Percentiles rank a stretch among this genome's conserved stretches.
These are phyloP conservation scores for Rhodamnia argentea DNA, from an alignment of 345 rosid species.

Conservation along the genomic window DNA sequence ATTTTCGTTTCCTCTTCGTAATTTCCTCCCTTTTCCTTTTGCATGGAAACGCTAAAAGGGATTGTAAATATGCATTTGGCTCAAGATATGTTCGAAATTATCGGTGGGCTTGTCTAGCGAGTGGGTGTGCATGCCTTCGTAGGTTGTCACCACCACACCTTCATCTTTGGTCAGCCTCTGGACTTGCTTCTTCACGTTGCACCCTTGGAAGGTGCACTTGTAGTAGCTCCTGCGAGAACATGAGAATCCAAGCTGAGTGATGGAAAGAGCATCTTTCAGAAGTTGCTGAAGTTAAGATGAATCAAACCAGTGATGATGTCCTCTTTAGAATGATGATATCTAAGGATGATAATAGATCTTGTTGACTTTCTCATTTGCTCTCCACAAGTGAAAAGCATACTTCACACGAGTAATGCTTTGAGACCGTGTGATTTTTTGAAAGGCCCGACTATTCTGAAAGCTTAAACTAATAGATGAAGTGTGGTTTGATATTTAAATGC, in stretches of 20 bases:
- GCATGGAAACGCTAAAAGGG: slow-evolving; percentile 4
- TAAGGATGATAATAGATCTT: neutral
- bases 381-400: neutral
- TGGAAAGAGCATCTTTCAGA: neutral
- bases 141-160: slow-evolving; percentile 24
- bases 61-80: slow-evolving; percentile 27
- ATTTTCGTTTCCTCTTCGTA: neutral
- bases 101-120: slow-evolving; percentile 20
- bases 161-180: slow-evolving; percentile 26
- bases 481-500: neutral
- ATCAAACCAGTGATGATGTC: neutral
- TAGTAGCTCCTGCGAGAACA: slow-evolving; percentile 26
- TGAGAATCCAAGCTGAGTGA: neutral
- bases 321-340: neutral
- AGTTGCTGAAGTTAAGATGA: neutral
- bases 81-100: slow-evolving; percentile 27
- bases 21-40: neutral
- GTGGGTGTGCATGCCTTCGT: slow-evolving; percentile 25
- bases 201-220: slow-evolving; percentile 24
- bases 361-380: neutral
- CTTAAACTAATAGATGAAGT: neutral
- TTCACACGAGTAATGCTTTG: neutral
- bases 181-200: slow-evolving; percentile 33
- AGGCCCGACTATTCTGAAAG: neutral
- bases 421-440: neutral